phyloP scores from a whole-genome alignment of 1,284 basidiomycete genomes.

The Austroboletus niveus region DNA sequence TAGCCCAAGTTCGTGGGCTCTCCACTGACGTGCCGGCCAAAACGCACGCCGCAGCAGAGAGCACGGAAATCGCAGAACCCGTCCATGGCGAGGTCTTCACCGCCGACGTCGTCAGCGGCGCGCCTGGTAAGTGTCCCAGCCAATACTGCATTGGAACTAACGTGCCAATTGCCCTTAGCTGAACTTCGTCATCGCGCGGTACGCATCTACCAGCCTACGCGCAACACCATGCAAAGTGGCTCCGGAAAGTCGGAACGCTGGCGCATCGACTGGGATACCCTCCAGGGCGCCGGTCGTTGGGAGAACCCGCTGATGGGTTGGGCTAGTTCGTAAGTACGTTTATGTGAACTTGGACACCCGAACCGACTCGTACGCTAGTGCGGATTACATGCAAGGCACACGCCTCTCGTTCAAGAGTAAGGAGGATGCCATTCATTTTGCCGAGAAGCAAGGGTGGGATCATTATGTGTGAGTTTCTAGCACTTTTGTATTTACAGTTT shows the following conservation, averaged over 20 bases:
- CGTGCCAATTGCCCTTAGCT: conserved; percentile 39
- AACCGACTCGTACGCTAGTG: conserved; percentile 47
- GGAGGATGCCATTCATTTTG: conserved; percentile 93
- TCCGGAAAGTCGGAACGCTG: conserved; percentile 85
- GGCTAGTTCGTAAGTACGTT: conserved; percentile 76
- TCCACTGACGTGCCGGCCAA: conserved; percentile 19
- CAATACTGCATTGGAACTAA: background rate
- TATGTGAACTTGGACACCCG: background rate
- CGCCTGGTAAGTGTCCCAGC: conserved; percentile 55
- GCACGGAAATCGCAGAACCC: conserved; percentile 33
- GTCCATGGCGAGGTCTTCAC: conserved; percentile 59
- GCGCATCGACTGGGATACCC: conserved; percentile 93
- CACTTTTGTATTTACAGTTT: conserved; percentile 2
- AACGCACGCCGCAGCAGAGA: conserved; percentile 24
- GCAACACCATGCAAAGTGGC: conserved; percentile 95
- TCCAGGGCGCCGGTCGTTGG: conserved; percentile 90
- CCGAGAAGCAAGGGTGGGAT: conserved; percentile 89
- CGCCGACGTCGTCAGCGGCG: conserved; percentile 77
- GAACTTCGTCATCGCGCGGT: conserved; percentile 87
- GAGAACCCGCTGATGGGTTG: conserved; percentile 99
- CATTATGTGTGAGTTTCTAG: conserved; percentile 62
- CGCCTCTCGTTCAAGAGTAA: conserved; percentile 84
- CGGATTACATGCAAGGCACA: conserved; percentile 97
- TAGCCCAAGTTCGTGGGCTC: conserved; percentile 20
- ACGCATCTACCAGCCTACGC: conserved; percentile 91